Conservation (phyloP, 495 filamentous ascomycete genomes). For the Letharia lupina region DNA sequence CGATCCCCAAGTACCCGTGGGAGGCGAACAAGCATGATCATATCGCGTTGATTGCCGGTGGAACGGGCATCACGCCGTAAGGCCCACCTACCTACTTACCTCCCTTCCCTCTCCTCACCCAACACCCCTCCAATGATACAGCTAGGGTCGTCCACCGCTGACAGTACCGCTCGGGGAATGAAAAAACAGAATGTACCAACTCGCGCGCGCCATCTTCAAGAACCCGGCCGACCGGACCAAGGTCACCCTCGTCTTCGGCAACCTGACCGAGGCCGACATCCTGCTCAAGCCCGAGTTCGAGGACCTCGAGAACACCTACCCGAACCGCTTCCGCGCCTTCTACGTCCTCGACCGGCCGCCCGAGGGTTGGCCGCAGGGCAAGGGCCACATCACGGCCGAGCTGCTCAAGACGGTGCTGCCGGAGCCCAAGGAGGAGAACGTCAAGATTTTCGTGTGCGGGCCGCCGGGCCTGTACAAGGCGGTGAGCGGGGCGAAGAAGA, state of each 20-base stretch:
- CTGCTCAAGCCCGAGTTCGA: constrained; percentile 49
- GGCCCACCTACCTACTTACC: background rate
- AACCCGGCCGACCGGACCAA: constrained; percentile 55
- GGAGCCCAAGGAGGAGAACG: constrained; percentile 45
- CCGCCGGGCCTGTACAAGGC: constrained; percentile 91
- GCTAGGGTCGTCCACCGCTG: background rate
- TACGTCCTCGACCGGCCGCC: constrained; percentile 50
- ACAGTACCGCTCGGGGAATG: background rate
- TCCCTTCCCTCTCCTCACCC: constrained; percentile 27
- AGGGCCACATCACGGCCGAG: constrained; percentile 50
- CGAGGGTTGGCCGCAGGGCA: constrained; percentile 35
- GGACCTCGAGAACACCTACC: constrained; percentile 43
- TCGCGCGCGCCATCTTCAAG: constrained; percentile 54
- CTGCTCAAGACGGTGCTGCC: constrained; percentile 44
- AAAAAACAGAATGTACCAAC: constrained; percentile 60
- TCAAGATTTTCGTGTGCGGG: constrained; percentile 59
- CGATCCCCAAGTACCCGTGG: constrained; percentile 91
- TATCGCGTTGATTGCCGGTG: constrained; percentile 85
- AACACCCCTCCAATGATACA: background rate
- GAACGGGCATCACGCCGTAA: constrained; percentile 83
- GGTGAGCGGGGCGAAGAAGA: constrained; percentile 80
- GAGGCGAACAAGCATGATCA: constrained; percentile 87
- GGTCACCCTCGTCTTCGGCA: constrained; percentile 57
- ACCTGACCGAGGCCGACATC: constrained; percentile 55
- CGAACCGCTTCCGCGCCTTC: constrained; percentile 48